phyloP scores from a whole-genome alignment of 768 basidiomycete species.

The Tubosaeta sp. region DNA sequence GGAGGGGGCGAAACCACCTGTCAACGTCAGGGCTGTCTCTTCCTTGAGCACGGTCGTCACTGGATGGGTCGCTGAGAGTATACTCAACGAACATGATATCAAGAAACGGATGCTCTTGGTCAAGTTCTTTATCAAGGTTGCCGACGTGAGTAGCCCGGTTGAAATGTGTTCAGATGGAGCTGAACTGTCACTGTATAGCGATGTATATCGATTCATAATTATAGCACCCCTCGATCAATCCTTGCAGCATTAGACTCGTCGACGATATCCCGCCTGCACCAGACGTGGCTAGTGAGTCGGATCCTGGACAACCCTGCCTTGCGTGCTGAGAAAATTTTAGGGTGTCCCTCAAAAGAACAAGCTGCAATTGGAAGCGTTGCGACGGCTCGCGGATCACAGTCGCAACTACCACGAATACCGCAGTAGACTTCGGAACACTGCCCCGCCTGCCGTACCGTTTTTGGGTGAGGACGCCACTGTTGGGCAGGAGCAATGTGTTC shows the following conservation, averaged over 20 bases:
- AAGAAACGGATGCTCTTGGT: slow-evolving; percentile 76
- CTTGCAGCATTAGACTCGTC: slow-evolving; percentile 94
- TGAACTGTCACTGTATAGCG: slow-evolving; percentile 47
- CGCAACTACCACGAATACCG: slow-evolving; percentile 93
- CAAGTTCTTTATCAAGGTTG: slow-evolving; percentile 92
- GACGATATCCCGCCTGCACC: slow-evolving; percentile 85
- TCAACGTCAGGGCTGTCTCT: slow-evolving; percentile 79
- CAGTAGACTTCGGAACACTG: slow-evolving; percentile 77
- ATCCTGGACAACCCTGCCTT: background rate
- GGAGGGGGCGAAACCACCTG: slow-evolving; percentile 56
- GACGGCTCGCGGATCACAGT: slow-evolving; percentile 86
- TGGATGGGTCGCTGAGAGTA: slow-evolving; percentile 94
- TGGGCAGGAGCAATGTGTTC: slow-evolving; percentile 5
- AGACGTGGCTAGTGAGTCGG: slow-evolving; percentile 87
- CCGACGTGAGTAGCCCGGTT: slow-evolving; percentile 58
- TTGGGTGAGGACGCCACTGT: slow-evolving; percentile 51
- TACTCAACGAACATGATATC: slow-evolving; percentile 84
- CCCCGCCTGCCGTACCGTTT: slow-evolving; percentile 92
- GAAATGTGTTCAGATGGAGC: slow-evolving; percentile 4
- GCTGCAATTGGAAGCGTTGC: slow-evolving; percentile 68
- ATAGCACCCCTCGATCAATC: slow-evolving; percentile 88
- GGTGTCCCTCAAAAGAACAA: slow-evolving; percentile 84
- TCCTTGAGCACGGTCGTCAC: slow-evolving; percentile 90
- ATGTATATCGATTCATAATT: slow-evolving; percentile 80
- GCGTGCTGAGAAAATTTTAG: slow-evolving; percentile 37